Percentiles rank a stretch among this genome's conserved stretches.
These are phyloP conservation scores for Exophiala xenobiotica DNA, from an alignment of 2,329 filamentous ascomycete species.

Conservation along the genomic window DNA sequence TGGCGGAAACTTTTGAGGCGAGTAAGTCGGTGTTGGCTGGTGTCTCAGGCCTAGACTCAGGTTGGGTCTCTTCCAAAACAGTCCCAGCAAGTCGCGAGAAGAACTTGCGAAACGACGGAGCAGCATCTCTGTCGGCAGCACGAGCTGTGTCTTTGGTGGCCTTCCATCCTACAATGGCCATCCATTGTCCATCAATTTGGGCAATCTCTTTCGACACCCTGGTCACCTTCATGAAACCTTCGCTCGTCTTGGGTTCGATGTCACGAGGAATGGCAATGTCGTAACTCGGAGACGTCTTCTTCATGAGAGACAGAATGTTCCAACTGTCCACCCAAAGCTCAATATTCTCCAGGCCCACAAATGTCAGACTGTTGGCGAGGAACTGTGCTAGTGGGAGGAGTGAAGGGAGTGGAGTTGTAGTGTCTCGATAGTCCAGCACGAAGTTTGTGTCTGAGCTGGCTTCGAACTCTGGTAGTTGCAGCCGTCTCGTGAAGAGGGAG, in stretches of 20 bases:
- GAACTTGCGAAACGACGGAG: constrained; percentile 70
- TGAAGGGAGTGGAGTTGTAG: constrained; percentile 80
- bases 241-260: constrained; percentile 77
- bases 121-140: constrained; percentile 43
- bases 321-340: constrained; percentile 90
- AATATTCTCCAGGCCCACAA: constrained; percentile 83
- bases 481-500: constrained; percentile 85
- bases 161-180: constrained; percentile 86
- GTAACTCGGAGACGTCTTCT: constrained; percentile 78
- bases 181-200: constrained; percentile 87
- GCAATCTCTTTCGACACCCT: constrained; percentile 81
- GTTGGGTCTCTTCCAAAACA: constrained; percentile 17
- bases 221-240: constrained; percentile 82
- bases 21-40: constrained; percentile 64
- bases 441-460: constrained; percentile 78
- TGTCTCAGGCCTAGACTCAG: constrained; percentile 46
- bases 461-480: constrained; percentile 68
- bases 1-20: constrained; percentile 60
- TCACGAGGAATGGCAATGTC: constrained; percentile 72
- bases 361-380: constrained; percentile 89
- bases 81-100: constrained; percentile 72
- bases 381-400: constrained; percentile 87
- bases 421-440: constrained; percentile 88
- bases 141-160: constrained; percentile 48
- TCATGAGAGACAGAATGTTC: constrained; percentile 73